phyloP scores from a whole-genome alignment of 805 yeast genomes.

The Wickerhamiella azymoides region DNA sequence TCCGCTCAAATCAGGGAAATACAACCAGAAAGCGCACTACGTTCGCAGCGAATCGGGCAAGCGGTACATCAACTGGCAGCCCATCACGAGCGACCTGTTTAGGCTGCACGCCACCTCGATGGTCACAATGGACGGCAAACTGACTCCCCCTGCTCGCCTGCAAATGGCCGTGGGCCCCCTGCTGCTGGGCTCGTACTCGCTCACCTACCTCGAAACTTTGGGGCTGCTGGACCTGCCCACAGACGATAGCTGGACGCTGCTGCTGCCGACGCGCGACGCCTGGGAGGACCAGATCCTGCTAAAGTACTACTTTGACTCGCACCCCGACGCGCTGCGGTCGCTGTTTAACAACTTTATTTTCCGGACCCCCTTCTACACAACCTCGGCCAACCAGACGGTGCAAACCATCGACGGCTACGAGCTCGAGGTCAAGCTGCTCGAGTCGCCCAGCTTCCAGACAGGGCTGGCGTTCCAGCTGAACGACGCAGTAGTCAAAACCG shows the following conservation, averaged over 20 bases:
- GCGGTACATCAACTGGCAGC: conserved; percentile 40
- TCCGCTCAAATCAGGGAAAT: conserved; percentile 38
- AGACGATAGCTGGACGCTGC: conserved; percentile 52
- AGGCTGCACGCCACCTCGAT: conserved; percentile 52
- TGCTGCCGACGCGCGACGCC: conserved; percentile 63
- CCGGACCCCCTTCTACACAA: conserved; percentile 54
- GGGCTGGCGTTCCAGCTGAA: background rate
- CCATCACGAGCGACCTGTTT: conserved; percentile 31
- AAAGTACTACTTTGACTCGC: conserved; percentile 40
- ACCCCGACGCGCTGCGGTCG: conserved; percentile 36
- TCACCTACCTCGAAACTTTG: conserved; percentile 41
- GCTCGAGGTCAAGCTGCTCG: conserved; percentile 7
- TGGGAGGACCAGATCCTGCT: conserved; percentile 56
- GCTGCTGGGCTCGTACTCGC: conserved; percentile 49
- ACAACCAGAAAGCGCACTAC: conserved; percentile 49
- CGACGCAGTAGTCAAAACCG: conserved; percentile 7
- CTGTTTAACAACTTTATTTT: conserved; percentile 47
- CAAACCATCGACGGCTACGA: conserved; percentile 19
- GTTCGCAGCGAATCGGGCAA: conserved; percentile 24
- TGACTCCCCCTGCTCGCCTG: conserved; percentile 50
- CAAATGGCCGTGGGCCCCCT: conserved; percentile 52
- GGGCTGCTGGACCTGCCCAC: conserved; percentile 40
- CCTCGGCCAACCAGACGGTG: conserved; percentile 27
- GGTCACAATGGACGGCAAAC: conserved; percentile 45
- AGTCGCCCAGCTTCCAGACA: background rate